Evolutionary conservation across 805 yeast genomes (phyloP).

Genomic region (Metschnikowia kunwiensis): DNA sequence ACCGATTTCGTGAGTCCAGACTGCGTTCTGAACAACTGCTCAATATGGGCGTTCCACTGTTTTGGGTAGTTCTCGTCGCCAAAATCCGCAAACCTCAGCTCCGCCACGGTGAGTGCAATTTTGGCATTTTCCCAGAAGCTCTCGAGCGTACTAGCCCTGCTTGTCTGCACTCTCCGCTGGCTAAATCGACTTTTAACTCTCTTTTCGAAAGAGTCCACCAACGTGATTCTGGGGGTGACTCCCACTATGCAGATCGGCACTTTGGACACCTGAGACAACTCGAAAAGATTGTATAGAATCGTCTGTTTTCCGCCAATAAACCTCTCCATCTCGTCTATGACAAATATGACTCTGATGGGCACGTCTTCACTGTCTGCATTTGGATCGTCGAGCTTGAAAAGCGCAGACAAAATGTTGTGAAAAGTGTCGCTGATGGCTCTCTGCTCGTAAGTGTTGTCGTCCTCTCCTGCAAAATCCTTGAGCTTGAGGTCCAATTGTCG

Average conservation of each 20-base stretch:
- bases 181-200: constrained; percentile 88
- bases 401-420: constrained; percentile 50
- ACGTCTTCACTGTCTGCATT: constrained; percentile 17
- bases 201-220: constrained; percentile 82
- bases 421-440: constrained; percentile 60
- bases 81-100: constrained; percentile 18
- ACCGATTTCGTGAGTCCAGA: constrained; percentile 15
- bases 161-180: constrained; percentile 65
- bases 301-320: constrained; percentile 81
- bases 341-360: constrained; percentile 61
- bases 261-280: constrained; percentile 68
- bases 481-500: constrained; percentile 61
- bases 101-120: constrained; percentile 33
- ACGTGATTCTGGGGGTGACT: constrained; percentile 66
- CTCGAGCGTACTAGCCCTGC: constrained; percentile 46
- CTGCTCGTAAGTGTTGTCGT: constrained; percentile 39
- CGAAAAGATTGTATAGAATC: constrained; percentile 81
- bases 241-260: constrained; percentile 83
- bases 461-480: constrained; percentile 14
- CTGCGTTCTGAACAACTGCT: constrained; percentile 11
- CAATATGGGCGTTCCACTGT: constrained; percentile 47
- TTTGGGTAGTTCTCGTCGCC: constrained; percentile 22
- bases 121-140: constrained; percentile 50
- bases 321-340: constrained; percentile 82
- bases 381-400: constrained; percentile 38